Base-by-base conservation (phyloP, 495 filamentous ascomycete species). In the Neurospora discreta region DNA sequence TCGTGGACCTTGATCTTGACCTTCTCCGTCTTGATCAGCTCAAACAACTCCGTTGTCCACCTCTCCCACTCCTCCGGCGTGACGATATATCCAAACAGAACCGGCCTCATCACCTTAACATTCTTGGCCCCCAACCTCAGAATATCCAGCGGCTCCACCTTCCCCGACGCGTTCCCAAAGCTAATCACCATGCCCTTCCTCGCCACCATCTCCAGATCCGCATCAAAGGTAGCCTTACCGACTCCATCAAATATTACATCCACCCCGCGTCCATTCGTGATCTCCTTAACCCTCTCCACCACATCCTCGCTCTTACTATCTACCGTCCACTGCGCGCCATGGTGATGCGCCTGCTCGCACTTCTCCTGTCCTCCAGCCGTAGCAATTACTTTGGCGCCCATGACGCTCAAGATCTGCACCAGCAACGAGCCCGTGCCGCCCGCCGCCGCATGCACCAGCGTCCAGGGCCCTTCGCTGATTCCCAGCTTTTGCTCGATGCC, bases 361-460 rank as follows among this genome's bases (percentile, higher is more conserved):
- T 98, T 99, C 78, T 88, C 92, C 10, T 80, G 74, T 36, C 89
- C 91, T 10, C 89, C 89, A 1, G 92, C 93, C 11, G 94, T 97
- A 6, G 91, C 95, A 77, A 99, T 97, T 11, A 90, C 89, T 71
- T 86, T 87, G 26, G 93, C 95, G 1, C 94, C 94, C 36, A 93
- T 86, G 1, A 84, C 82, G 68, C 85, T 85, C 30, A 98, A 80
- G 58, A 98, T 81, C 82, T 96, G 93, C 33, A 87, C 90, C 70
- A 98, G 84, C 81, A 90, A 88, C 52, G 90, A 84, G 0, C 95
- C 95, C 1, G 93, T 92, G 5, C 95, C 95, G 52, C 95, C 95
- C 10, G 94, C 94, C 0, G 95, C 95, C 0, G 95, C 95, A 74
- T 97, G 93, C 40, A 98, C 87, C 1, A 99, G 87, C 9, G 95